These are phyloP conservation scores for Blastobotrys capitulatus DNA, from an alignment of 1,139 yeast species.

Conservation along the genomic window DNA sequence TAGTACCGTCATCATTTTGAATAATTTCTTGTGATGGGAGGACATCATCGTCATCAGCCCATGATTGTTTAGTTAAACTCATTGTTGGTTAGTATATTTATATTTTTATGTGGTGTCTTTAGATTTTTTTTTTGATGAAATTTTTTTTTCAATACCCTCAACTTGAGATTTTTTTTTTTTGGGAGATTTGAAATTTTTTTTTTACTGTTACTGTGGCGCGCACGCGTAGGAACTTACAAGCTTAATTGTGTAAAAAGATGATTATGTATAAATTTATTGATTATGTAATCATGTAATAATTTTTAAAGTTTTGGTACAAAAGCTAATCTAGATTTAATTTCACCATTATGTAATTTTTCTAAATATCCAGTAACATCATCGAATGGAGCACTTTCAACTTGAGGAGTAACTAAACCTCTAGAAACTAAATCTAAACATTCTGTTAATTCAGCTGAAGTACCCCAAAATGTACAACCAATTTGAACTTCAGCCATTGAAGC, in stretches of 20 bases:
- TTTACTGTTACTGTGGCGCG: too few relatives aligned
- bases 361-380: slow-evolving; percentile 38
- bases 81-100: background rate
- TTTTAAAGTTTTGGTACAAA: slow-evolving; percentile 22
- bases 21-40: slow-evolving; percentile 53
- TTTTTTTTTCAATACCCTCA: background rate
- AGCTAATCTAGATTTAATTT: slow-evolving; percentile 43
- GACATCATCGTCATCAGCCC: slow-evolving; percentile 29
- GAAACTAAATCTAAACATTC: slow-evolving; percentile 44
- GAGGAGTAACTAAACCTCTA: slow-evolving; percentile 40
- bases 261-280: too few relatives aligned
- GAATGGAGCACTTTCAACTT: slow-evolving; percentile 34
- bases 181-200: background rate
- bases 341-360: slow-evolving; percentile 37
- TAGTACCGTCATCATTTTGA: slow-evolving; percentile 80
- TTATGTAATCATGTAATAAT: too few relatives aligned
- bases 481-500: slow-evolving; percentile 41
- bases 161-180: too few relatives aligned
- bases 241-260: too few relatives aligned
- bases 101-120: background rate
- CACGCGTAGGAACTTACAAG: too few relatives aligned
- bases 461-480: slow-evolving; percentile 43
- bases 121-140: background rate
- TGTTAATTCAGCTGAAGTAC: slow-evolving; percentile 41
- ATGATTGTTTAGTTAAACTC: slow-evolving; percentile 10